phyloP scores from a whole-genome alignment of 2,329 filamentous ascomycete genomes.

The Colletotrichum kahawae region DNA sequence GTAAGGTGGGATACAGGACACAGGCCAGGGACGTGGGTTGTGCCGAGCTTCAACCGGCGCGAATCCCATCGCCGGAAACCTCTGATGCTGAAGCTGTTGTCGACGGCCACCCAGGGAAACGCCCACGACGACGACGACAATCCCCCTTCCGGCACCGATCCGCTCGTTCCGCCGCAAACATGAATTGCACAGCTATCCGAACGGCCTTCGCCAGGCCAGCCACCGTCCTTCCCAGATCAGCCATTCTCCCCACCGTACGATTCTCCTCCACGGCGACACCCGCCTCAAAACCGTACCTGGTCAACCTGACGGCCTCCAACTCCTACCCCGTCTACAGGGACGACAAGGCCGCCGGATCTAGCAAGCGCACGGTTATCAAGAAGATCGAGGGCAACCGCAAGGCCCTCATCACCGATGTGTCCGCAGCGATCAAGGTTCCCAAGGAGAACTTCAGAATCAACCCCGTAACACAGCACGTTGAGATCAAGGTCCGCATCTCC shows the following conservation, averaged over 20 bases:
- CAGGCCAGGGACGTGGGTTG: background rate
- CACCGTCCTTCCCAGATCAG: background rate
- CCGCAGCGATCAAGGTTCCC: conserved; percentile 60
- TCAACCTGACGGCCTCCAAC: conserved; percentile 72
- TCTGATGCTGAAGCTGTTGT: background rate
- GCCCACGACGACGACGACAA: background rate
- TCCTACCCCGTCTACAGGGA: conserved; percentile 79
- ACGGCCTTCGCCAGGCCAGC: background rate
- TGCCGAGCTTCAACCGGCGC: conserved; percentile 21
- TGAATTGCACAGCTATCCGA: background rate
- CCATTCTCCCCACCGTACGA: conserved; percentile 7
- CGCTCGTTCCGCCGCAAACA: background rate
- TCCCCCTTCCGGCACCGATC: background rate
- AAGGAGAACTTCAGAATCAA: conserved; percentile 59
- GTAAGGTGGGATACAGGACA: background rate
- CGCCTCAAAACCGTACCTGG: conserved; percentile 61
- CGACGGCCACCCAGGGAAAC: background rate
- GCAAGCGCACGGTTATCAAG: conserved; percentile 75
- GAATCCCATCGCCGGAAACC: conserved; percentile 16
- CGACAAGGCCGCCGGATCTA: conserved; percentile 77
- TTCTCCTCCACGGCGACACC: conserved; percentile 13
- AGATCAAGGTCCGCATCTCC: conserved; percentile 66
- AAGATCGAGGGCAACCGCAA: conserved; percentile 77
- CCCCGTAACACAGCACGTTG: conserved; percentile 72
- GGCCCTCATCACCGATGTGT: conserved; percentile 68